Evolutionary conservation across 345 rosid species (phyloP).

Genomic region (Toxicodendron radicans): DNA sequence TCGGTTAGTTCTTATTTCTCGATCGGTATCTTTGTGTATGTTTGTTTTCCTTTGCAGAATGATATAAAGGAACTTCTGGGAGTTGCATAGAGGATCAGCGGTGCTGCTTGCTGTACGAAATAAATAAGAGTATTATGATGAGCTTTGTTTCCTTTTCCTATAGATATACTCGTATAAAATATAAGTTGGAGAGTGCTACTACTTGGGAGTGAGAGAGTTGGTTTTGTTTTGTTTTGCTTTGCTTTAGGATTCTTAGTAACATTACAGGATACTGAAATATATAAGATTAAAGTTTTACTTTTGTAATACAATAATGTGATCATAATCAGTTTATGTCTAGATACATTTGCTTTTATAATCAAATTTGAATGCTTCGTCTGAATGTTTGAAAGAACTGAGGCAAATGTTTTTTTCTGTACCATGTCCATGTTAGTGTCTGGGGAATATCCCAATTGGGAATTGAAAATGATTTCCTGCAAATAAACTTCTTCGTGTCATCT

Average conservation of each 20-base stretch:
- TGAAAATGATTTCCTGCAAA: not conserved
- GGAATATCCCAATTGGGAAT: not conserved
- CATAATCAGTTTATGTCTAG: no score
- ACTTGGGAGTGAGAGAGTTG: no score
- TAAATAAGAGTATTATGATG: not conserved
- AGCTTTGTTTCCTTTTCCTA: not conserved
- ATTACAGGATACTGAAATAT: not conserved
- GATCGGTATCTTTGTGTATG: not conserved
- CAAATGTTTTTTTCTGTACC: not conserved
- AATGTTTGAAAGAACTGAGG: no score
- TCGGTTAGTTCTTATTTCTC: not conserved
- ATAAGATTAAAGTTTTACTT: not conserved
- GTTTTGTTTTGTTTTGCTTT: no score
- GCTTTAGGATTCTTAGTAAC: no score
- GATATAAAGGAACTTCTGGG: conserved; percentile 71
- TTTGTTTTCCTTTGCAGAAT: conserved; percentile 47
- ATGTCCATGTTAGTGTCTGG: not conserved
- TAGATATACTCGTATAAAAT: not conserved
- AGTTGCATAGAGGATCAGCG: conserved; percentile 17
- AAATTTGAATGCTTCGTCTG: not conserved
- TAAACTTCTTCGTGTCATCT: no score
- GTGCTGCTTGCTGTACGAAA: not conserved
- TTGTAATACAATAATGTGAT: not conserved
- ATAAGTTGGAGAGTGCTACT: no score
- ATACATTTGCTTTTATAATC: no score